Base-by-base conservation (phyloP, 768 basidiomycete species). In the Heimioporus sp. region DNA sequence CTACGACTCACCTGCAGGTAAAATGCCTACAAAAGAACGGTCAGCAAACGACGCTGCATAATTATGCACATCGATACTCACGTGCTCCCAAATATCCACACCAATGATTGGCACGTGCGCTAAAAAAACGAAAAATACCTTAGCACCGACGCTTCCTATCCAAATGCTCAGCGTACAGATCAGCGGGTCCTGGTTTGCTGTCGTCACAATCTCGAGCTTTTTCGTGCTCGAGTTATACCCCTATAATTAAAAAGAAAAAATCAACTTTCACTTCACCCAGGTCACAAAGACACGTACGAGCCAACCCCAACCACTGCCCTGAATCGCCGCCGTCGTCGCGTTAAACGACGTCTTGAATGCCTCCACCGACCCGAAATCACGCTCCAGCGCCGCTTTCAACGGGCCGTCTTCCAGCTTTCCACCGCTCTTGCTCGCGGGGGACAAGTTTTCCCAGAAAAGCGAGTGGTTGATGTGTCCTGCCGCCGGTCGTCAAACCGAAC, bases 261-360 rank as follows among this genome's bases (percentile, higher is more conserved):
- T 10, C 4, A 12, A 4, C 17, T 15, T 39, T 31, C 21, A 13
- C 34, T 17, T 17, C 19, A 10, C 19, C n/a, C 37, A 38, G 19
- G 28, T 19, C 50, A 20, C 5, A 4, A 34, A 35, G n/a, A 34
- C 17, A 74, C 78, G 55, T 59, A 86, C 92, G 53, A 99, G 80
- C 97, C 97, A 99, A 41, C 95, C 96, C 97, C 97, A 99, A 3
- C 97, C 97, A 59, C 90, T 92, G 24, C 97, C 97, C 72, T 99
- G 97, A 49, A 99, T 88, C 47, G 80, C 93, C 31, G 88, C 92
- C 20, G 96, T 96, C 56, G 80, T 80, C 21, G 93, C 73, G 72
- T 96, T 98, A 70, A 98, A 81, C 56, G 80, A 77, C 61, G 84
- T 86, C 78, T 96, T 94, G 68, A 98, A 85, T 20, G 72, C 81